Base-by-base conservation (phyloP, 306 rosid genomes). In the Pterocarpus santalinus region DNA sequence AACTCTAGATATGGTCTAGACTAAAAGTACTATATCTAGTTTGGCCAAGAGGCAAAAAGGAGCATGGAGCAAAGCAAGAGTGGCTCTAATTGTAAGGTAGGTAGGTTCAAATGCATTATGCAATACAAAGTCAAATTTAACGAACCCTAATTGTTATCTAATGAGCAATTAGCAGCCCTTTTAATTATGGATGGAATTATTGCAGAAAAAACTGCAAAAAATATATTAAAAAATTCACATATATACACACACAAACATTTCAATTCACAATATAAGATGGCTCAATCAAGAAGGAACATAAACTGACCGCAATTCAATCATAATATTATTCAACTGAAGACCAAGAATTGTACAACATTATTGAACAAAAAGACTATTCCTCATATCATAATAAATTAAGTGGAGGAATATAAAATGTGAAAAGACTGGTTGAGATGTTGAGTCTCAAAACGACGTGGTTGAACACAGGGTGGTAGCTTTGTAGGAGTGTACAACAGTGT, bases 311-410 rank as follows among this genome's bases (percentile, higher is more conserved):
- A 79, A 58, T 69, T 69, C 61, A 57, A 69, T 60, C 32, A 69
- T 44, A 17, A 13, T 66, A 79, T 70, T 58, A 79, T 79, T 69
- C 77, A 79, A 79, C 39, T 1, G 5, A 79, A 69, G 77, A 79
- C 72, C 16, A 69, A 46, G 41, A 69, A 44, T 46, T 57, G 38
- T 46, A 14, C 17, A 69, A 69, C 61, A 58, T 57, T 43, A 32
- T 68, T 78, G 12, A 67, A 78, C 58, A 56, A 14, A 72, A 2
- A 0, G 32, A 33, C 38, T 15, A 32, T 7, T 53, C n/a, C 8
- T 39, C 17, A 36, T 3, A 7, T 56, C 15, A 51, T 43, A 22
- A 22, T 22, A 22, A 22, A 22, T 22, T 22, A 22, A 22, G 28
- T 22, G 28, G 28, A 22, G 28, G 28, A 22, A 22, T 22, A 22